A percentile compares a stretch with the other conserved stretches of the same genome.
Evolutionary conservation across 768 basidiomycete species (phyloP).

Genomic region (Collybia nuda): DNA sequence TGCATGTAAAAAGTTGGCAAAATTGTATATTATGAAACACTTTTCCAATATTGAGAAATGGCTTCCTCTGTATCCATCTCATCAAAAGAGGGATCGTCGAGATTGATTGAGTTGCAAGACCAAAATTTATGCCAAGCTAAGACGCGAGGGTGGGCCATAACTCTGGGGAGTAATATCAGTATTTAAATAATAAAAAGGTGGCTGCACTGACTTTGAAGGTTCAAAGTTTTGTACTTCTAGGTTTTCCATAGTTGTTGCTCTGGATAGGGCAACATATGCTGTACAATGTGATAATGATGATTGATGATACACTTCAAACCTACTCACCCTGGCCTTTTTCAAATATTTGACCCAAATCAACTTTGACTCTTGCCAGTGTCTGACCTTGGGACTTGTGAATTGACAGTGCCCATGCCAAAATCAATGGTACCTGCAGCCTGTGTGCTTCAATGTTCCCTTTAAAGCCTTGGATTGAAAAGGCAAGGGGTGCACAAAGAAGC

Average conservation of each 20-base stretch:
- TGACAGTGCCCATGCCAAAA: slow-evolving; percentile 78
- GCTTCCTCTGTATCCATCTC: slow-evolving; percentile 24
- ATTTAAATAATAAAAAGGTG: neutral
- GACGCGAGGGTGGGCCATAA: slow-evolving; percentile 58
- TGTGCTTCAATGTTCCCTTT: slow-evolving; percentile 56
- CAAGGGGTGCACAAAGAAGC: slow-evolving; percentile 51
- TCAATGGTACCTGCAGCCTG: slow-evolving; percentile 55
- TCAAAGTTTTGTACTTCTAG: slow-evolving; percentile 66
- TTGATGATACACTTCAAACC: too few relatives aligned
- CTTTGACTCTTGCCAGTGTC: slow-evolving; percentile 76
- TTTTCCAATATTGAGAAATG: slow-evolving; percentile 11
- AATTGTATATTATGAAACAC: neutral
- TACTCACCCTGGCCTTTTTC: slow-evolving; percentile 71
- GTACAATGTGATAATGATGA: neutral
- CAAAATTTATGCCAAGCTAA: slow-evolving; percentile 49
- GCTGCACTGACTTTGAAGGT: slow-evolving; percentile 45
- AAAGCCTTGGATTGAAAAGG: slow-evolving; percentile 58
- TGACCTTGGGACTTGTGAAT: slow-evolving; percentile 92
- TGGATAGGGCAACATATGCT: slow-evolving; percentile 73
- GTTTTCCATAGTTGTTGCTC: slow-evolving; percentile 61
- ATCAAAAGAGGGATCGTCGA: neutral
- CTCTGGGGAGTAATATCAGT: slow-evolving; percentile 30
- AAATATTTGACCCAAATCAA: slow-evolving; percentile 72
- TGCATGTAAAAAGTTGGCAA: neutral
- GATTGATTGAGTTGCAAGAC: slow-evolving; percentile 18